Conservation (phyloP, 345 rosid species). For the Raphanus raphanistrum region DNA sequence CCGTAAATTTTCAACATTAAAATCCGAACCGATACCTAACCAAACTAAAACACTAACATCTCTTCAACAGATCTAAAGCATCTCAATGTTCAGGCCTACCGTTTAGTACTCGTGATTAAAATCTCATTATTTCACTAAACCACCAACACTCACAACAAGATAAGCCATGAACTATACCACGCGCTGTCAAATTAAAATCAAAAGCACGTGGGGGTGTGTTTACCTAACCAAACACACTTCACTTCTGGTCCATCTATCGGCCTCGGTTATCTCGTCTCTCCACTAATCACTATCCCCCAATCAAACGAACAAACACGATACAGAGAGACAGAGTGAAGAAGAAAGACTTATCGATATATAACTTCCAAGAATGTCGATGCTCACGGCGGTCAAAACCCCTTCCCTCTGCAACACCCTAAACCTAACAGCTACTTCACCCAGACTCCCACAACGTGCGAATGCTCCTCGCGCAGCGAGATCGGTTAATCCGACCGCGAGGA, state of each 20-base stretch:
- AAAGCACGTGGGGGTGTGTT: conserved; percentile 15
- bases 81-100: too few species aligned
- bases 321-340: background rate
- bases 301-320: background rate
- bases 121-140: background rate
- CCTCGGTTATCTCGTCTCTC: conserved; percentile 8
- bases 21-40: too few species aligned
- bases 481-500: conserved; percentile 40
- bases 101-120: background rate
- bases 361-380: conserved; percentile 30
- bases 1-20: too few species aligned
- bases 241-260: background rate
- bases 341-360: background rate
- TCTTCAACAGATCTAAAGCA: too few species aligned
- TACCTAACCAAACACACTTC: conserved; percentile 17
- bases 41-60: too few species aligned
- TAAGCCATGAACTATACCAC: background rate
- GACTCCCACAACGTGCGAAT: background rate
- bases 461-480: conserved; percentile 1
- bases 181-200: background rate
- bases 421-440: conserved; percentile 14
- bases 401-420: conserved; percentile 13
- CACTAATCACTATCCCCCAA: background rate
- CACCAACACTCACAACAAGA: background rate
- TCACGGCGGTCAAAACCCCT: conserved; percentile 27